Evolutionary conservation across 805 yeast genomes (phyloP).

Genomic region (Yueomyces sinensis): DNA sequence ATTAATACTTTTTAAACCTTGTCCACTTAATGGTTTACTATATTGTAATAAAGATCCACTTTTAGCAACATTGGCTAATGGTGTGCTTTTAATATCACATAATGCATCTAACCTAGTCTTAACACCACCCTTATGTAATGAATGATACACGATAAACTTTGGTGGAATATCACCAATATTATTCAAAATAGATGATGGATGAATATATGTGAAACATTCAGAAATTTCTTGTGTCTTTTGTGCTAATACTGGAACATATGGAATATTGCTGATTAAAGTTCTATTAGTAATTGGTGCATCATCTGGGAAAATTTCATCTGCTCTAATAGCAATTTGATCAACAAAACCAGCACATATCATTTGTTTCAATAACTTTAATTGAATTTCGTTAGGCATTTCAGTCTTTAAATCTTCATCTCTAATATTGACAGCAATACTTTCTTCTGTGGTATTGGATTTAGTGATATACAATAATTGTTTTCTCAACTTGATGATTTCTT

Average conservation of each 20-base stretch:
- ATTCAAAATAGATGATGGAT: conserved; percentile 58
- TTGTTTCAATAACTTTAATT: conserved; percentile 72
- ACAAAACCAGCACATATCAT: conserved; percentile 87
- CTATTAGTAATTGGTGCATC: conserved; percentile 50
- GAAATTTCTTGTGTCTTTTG: conserved; percentile 28
- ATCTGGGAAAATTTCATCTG: conserved; percentile 50
- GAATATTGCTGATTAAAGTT: conserved; percentile 43
- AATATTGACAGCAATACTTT: conserved; percentile 39
- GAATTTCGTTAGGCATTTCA: conserved; percentile 55
- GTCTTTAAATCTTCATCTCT: conserved; percentile 35
- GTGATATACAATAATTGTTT: conserved; percentile 70
- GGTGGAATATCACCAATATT: conserved; percentile 63
- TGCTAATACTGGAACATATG: conserved; percentile 45
- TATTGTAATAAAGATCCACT: conserved; percentile 60
- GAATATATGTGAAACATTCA: conserved; percentile 55
- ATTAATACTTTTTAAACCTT: conserved; percentile 73
- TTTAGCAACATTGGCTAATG: conserved; percentile 66
- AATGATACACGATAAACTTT: conserved; percentile 58
- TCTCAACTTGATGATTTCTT: conserved; percentile 71
- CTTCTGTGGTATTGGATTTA: conserved; percentile 46
- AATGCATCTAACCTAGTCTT: conserved; percentile 58
- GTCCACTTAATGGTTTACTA: conserved; percentile 76
- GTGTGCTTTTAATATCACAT: conserved; percentile 62
- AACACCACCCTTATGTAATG: conserved; percentile 45
- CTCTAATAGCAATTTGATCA: conserved; percentile 81